Evolutionary conservation across 768 basidiomycete species (phyloP), one percentile per base, ranked within the genome.

Genomic region (Pleurotus djamor): DNA sequence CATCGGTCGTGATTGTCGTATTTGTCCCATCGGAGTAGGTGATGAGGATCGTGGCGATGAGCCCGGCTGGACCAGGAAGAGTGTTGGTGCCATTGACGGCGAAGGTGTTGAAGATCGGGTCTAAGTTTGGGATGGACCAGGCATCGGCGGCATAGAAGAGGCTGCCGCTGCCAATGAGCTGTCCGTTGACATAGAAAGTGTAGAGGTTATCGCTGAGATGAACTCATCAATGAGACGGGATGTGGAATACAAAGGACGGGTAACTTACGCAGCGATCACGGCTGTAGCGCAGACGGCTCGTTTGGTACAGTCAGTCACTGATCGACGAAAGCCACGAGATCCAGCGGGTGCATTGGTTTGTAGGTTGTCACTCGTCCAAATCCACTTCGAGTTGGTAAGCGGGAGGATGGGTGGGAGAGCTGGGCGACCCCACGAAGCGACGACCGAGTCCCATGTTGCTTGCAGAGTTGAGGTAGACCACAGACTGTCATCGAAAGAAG

Each of bases 131-230:
- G 34, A 52, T 52, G 51, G 6, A 6, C 13, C 5, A 52, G 6
- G 51, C 51, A 6, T 52, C n/a, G 47, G 47, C 47, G 21, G 47
- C 47, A 5, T 8, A 9, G n/a, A 7, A 48, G n/a, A 8, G 9
- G 5, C n/a, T 16, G 12, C 47, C 47, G 7, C 7, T 14, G 38
- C 38, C 38, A 41, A 41, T 41, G 7, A 7, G 38, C 14, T 41
- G 7, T 41, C 38, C 7, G 37, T 74, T 72, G 59, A 73, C 69
- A 45, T 65, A 76, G n/a, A 76, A 61, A 0, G 69, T 70, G 54
- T 67, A 70, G 4, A 56, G 62, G 58, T 74, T 69, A 63, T 76
- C 74, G 17, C 51, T 52, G 32, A n/a, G n/a, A n/a, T n/a, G n/a
- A n/a, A n/a, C n/a, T n/a, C n/a, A n/a, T n/a, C 43, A 43, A 10